These are phyloP conservation scores for Apiospora koreana DNA, from an alignment of 2,329 filamentous ascomycete species.

Conservation along the genomic window DNA sequence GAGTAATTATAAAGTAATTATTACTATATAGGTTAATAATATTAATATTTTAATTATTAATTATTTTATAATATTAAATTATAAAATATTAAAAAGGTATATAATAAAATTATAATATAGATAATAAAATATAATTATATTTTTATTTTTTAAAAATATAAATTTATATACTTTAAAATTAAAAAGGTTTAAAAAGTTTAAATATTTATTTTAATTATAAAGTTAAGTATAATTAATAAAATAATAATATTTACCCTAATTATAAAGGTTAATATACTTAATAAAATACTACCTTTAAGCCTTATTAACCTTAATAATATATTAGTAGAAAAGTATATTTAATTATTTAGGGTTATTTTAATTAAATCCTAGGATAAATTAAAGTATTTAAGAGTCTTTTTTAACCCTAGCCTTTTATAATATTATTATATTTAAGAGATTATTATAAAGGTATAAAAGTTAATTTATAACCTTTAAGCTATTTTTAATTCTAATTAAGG, in stretches of 20 bases:
- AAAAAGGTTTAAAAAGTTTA: not conserved
- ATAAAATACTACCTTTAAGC: no score
- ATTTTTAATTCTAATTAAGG: not conserved
- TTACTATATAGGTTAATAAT: not conserved
- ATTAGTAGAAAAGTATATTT: not conserved
- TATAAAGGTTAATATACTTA: not conserved
- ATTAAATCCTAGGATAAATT: not conserved
- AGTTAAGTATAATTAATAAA: no score
- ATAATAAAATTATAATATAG: constrained; percentile 2
- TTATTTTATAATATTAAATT: not conserved
- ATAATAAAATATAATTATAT: constrained; percentile 2
- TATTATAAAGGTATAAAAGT: not conserved
- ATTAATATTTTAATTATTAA: not conserved
- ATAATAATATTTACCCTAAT: no score
- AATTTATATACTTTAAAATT: not conserved
- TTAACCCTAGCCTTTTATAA: not conserved
- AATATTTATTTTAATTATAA: not conserved
- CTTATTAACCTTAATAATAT: no score
- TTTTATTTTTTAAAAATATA: not conserved
- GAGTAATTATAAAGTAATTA: not conserved
- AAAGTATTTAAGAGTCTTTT: not conserved
- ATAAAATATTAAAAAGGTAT: not conserved
- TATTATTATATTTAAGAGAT: not conserved
- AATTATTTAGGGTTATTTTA: not conserved
- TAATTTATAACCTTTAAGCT: not conserved